Evolutionary conservation across 805 yeast species (phyloP), one percentile per base, ranked within the genome.

Genomic region (Metschnikowia shivogae): DNA sequence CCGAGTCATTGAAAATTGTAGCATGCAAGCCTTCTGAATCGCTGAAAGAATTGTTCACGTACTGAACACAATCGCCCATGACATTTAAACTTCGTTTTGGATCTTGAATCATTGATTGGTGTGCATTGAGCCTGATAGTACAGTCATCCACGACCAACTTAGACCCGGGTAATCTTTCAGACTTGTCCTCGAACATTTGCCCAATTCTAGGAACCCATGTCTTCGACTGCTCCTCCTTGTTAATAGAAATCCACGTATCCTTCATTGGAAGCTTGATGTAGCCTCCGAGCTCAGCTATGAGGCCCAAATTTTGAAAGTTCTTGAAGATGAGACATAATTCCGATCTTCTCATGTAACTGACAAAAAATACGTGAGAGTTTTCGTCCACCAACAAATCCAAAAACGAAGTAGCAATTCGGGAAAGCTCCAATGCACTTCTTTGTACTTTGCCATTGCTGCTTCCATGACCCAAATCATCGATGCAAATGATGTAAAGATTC

Each of bases 281-380:
- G 0, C 89, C 95, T 31, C 98, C 98, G 59, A 84, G 83, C 63
- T 90, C 98, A 1, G 97, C 95, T 50, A 92, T 81, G 42, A 92
- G 69, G 0, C 97, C 97, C 27, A 90, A 58, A 34, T 79, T 78
- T 1, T 84, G 79, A 4, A 81, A 74, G 53, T 88, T 76, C 14
- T 84, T 73, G 65, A 83, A 89, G 43, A 80, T 66, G 44, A 86
- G 72, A 49, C 84, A 86, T 58, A 90, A 65, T 34, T 82, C 86
- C 1, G 73, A 63, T 47, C 84, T 73, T 42, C 81, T 81, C 57
- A 82, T 76, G 36, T 80, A 77, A 51, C 89, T 82, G 44, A 85
- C 73, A 3, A 90, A 74, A 58, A 84, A 90, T 2, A 92, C 89
- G 36, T 75, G 70, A 57, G 88, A 89, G 8, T 61, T 54, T 1